phyloP scores from a whole-genome alignment of 2,329 filamentous ascomycete genomes.

The Penicillium thymicola region DNA sequence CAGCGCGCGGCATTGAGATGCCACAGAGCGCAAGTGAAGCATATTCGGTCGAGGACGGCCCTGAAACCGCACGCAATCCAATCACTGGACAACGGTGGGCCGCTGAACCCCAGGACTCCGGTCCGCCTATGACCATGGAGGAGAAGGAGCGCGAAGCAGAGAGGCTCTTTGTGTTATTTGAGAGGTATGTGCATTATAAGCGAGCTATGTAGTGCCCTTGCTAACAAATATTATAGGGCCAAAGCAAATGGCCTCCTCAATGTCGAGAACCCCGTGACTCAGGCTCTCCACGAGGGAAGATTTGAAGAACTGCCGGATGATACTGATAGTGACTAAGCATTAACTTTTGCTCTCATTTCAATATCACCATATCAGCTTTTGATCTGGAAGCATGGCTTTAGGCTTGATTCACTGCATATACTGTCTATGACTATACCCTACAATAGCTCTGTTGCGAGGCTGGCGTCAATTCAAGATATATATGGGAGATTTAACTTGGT shows the following conservation, averaged over 20 bases:
- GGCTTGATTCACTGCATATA: not conserved
- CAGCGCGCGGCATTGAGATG: slow-evolving; percentile 76
- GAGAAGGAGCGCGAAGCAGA: slow-evolving; percentile 93
- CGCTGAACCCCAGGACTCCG: slow-evolving; percentile 57
- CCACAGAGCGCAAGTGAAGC: slow-evolving; percentile 64
- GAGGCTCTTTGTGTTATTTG: slow-evolving; percentile 83
- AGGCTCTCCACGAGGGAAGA: slow-evolving; percentile 65
- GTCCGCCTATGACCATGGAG: slow-evolving; percentile 77
- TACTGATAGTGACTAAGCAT: slow-evolving; percentile 32
- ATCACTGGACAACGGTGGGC: slow-evolving; percentile 82
- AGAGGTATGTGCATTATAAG: slow-evolving; percentile 56
- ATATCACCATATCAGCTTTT: too few species aligned
- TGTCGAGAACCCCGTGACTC: slow-evolving; percentile 73
- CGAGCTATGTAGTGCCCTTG: not conserved
- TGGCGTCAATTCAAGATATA: not conserved
- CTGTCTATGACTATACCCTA: not conserved
- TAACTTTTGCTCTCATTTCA: not conserved
- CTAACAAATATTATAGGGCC: slow-evolving; percentile 46
- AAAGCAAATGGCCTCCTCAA: slow-evolving; percentile 72
- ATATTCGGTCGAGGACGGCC: slow-evolving; percentile 38
- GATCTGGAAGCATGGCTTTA: not conserved
- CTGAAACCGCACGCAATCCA: slow-evolving; percentile 61
- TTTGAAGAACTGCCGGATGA: slow-evolving; percentile 67
- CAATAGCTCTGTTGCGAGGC: not conserved
- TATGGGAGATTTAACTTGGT: too few species aligned